Conservation (phyloP, 768 basidiomycete species). For the Cystofilobasidium macerans region DNA sequence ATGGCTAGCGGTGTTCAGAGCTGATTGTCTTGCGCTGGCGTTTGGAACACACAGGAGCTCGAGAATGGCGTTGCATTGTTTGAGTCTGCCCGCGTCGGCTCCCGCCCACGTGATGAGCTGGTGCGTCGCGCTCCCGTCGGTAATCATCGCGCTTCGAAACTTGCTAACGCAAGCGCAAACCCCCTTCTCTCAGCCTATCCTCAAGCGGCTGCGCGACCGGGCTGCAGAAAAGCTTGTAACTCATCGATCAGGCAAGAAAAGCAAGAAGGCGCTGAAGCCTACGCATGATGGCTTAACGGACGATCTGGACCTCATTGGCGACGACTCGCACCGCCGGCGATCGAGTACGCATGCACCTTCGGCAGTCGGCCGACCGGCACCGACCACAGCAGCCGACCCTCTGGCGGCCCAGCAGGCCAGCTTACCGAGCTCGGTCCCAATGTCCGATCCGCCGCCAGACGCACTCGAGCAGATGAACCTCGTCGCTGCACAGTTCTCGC, state of each 20-base stretch:
- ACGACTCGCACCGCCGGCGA: conserved; percentile 11
- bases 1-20: too few species aligned
- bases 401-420: background rate
- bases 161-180: background rate
- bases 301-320: conserved; percentile 22
- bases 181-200: background rate
- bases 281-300: conserved; percentile 2
- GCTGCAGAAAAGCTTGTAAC: conserved; percentile 10
- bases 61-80: conserved; percentile 3
- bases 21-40: too few species aligned
- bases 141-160: background rate
- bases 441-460: background rate
- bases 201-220: conserved; percentile 9
- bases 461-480: background rate
- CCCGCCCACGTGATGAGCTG: background rate
- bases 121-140: background rate
- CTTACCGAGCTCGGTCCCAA: too few species aligned
- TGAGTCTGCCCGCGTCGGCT: background rate
- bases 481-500: background rate
- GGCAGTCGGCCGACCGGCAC: background rate
- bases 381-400: background rate
- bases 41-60: background rate
- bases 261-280: background rate
- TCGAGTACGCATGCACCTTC: background rate
- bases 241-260: background rate